A percentile compares a stretch with the other conserved stretches of the same genome.
Evolutionary conservation across 2,329 filamentous ascomycete genomes (phyloP).

Genomic region (Blumeria graminis): DNA sequence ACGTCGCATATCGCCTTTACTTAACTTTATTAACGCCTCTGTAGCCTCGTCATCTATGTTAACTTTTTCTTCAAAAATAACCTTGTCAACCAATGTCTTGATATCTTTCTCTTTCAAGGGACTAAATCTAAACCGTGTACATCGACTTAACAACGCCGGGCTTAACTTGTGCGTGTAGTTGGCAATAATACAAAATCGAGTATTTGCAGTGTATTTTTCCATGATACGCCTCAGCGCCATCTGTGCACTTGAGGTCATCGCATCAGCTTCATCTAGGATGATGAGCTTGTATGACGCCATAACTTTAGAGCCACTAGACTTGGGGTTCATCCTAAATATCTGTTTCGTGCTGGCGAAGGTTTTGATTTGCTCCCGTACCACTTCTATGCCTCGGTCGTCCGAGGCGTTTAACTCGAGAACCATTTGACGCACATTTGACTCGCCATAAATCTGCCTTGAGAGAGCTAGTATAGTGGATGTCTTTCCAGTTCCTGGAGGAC

Average conservation of each 20-base stretch:
- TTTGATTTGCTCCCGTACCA: conserved; percentile 97
- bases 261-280: conserved; percentile 94
- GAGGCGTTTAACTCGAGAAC: conserved; percentile 94
- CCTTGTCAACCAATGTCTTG: conserved; percentile 60
- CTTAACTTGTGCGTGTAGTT: conserved; percentile 98
- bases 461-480: conserved; percentile 90
- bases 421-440: conserved; percentile 89
- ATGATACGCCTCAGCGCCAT: conserved; percentile 94
- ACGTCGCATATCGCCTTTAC: conserved; percentile 87
- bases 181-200: conserved; percentile 91
- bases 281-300: conserved; percentile 81
- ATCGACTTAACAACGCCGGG: conserved; percentile 73
- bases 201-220: conserved; percentile 98
- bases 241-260: conserved; percentile 96
- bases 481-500: conserved; percentile 89
- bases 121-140: conserved; percentile 86
- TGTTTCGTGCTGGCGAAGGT: conserved; percentile 96
- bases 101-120: conserved; percentile 81
- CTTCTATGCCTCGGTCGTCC: conserved; percentile 91
- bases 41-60: conserved; percentile 61
- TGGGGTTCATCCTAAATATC: conserved; percentile 53
- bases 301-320: conserved; percentile 21
- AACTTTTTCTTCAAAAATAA: conserved; percentile 68
- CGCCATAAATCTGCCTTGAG: conserved; percentile 76
- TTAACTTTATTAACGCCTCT: conserved; percentile 62